Base-by-base conservation (phyloP, 495 filamentous ascomycete genomes). In the Hyaloscypha hepaticicola region DNA sequence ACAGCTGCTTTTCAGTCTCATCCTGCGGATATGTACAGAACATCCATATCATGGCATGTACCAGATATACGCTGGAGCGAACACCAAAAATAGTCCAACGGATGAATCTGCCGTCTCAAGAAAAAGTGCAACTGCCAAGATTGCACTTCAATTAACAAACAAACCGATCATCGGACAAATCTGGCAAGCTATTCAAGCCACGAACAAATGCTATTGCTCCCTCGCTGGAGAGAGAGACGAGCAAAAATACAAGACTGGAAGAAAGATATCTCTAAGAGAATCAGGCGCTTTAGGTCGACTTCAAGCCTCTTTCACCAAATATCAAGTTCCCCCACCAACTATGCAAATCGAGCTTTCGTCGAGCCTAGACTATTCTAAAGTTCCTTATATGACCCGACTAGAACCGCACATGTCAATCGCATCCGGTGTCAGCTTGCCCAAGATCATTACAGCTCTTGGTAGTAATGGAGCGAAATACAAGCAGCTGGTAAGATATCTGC, bases 1-100 rank as follows among this genome's bases (percentile, higher is more conserved):
- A 69, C 73, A 74, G 21, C 77, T 93, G 5, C 82, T 99, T 19
- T 85, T 80, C 22, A 75, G 80, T 1, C 76, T 98, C 38, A 86
- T 97, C 16, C 82, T 87, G 64, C 82, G 87, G 12, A 95, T 98
- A 60, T 97, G 93, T 72, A 79, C 80, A 11, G 92, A 99, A 27
- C 95, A 99, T 74, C 95, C 95, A 1, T 96, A 92, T 74, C 95
- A 99, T 70, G 91, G 90, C 48, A 93, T 97, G 87, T 94, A 97
- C 72, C 93, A 97, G 59, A 92, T 99, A 24, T 96, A 92, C 77
- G 88, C 92, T 8, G 87, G 88, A 34, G 87, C 82, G 61, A 92
- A 84, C 69, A 86, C 83, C 21, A 85, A 82, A 68, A 78, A 80
- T 38, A 81, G 80, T 57, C 78, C 84, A 33, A 86, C 89, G 68